Conservation (phyloP, 2,329 filamentous ascomycete species). For the Plectosphaerella sp. region DNA sequence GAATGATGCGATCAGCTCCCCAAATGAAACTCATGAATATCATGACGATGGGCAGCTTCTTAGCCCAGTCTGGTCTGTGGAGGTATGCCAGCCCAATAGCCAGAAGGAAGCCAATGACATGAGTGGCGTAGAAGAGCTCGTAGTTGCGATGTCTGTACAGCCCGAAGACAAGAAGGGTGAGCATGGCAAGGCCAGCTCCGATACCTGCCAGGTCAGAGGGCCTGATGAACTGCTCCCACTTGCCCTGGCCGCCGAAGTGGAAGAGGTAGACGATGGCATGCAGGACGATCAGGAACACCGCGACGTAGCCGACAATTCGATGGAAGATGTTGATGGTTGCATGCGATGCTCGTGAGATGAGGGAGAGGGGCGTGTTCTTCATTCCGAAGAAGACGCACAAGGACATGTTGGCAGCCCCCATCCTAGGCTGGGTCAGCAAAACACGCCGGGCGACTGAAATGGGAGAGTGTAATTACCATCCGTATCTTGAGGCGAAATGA, state of each 20-base stretch:
- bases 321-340: constrained; percentile 43
- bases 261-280: constrained; percentile 30
- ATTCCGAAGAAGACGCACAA: constrained; percentile 38
- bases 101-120: constrained; percentile 35
- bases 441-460: not conserved
- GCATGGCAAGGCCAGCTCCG: constrained; percentile 27
- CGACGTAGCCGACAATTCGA: constrained; percentile 37
- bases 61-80: constrained; percentile 36
- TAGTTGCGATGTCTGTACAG: constrained; percentile 33
- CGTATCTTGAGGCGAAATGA: constrained; percentile 14
- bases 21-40: constrained; percentile 34
- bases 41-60: constrained; percentile 31
- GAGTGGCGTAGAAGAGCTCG: constrained; percentile 41
- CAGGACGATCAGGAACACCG: constrained; percentile 26
- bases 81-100: constrained; percentile 34
- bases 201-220: constrained; percentile 28
- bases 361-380: constrained; percentile 42
- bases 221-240: constrained; percentile 18
- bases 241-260: constrained; percentile 18
- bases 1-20: constrained; percentile 37
- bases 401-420: constrained; percentile 34
- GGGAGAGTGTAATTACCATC: constrained; percentile 11
- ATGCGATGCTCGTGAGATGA: constrained; percentile 34
- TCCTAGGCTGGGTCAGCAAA: constrained; percentile 26
- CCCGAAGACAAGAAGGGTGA: constrained; percentile 20